These are phyloP conservation scores for Lentinula sp. DNA, from an alignment of 768 basidiomycete genomes.

Conservation along the genomic window DNA sequence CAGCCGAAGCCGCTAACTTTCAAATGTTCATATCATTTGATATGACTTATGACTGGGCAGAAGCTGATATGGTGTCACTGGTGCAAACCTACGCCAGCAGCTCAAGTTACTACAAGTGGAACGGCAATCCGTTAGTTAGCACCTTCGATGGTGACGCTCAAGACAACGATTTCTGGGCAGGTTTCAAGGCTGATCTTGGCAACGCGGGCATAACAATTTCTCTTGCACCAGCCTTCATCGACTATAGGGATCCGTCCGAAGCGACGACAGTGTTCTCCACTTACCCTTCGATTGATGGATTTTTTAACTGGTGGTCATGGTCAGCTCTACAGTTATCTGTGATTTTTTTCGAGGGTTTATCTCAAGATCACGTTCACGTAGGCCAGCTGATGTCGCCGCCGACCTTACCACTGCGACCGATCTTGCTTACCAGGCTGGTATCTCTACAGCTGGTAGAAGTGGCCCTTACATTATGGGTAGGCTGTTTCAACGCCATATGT, in stretches of 20 bases:
- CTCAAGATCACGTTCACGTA: neutral
- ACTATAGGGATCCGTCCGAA: slow-evolving; percentile 16
- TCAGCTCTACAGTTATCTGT: neutral
- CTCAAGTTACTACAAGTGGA: slow-evolving; percentile 21
- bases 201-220: slow-evolving; percentile 21
- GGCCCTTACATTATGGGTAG: slow-evolving; percentile 24
- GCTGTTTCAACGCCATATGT: neutral
- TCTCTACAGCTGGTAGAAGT: slow-evolving; percentile 7
- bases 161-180: slow-evolving; percentile 19
- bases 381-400: slow-evolving; percentile 16
- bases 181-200: slow-evolving; percentile 11
- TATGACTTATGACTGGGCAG: slow-evolving; percentile 20
- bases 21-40: slow-evolving; percentile 33
- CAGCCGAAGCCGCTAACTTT: slow-evolving; percentile 23
- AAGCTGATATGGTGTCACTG: slow-evolving; percentile 15
- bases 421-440: slow-evolving; percentile 18
- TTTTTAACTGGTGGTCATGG: slow-evolving; percentile 30
- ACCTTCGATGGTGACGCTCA: slow-evolving; percentile 30
- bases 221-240: slow-evolving; percentile 24
- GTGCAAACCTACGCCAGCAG: slow-evolving; percentile 23
- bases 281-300: slow-evolving; percentile 23
- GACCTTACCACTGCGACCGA: slow-evolving; percentile 19
- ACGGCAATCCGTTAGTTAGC: slow-evolving; percentile 22
- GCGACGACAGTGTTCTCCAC: slow-evolving; percentile 14
- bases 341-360: neutral